Conservation (phyloP, 2,329 filamentous ascomycete species). For the Basipetospora chlamydospora region DNA sequence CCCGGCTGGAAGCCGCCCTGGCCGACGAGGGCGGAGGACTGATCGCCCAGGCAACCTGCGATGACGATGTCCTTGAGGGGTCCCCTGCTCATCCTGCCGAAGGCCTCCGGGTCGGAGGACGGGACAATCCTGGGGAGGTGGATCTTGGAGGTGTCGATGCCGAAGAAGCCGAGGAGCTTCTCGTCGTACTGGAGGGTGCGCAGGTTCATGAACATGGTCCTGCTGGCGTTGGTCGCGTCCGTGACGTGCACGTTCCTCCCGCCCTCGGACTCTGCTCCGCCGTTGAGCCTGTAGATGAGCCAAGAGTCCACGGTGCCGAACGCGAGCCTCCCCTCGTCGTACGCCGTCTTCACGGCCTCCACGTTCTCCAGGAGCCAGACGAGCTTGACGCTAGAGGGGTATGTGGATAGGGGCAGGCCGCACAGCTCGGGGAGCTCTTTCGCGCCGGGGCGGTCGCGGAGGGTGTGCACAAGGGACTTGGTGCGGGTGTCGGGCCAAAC, state of each 20-base stretch:
- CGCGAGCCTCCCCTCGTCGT: slow-evolving; percentile 59
- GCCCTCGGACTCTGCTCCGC: slow-evolving; percentile 43
- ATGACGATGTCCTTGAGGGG: slow-evolving; percentile 56
- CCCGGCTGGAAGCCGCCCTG: slow-evolving; percentile 74
- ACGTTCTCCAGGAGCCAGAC: slow-evolving; percentile 68
- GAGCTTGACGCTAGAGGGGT: slow-evolving; percentile 76
- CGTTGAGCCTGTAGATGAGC: slow-evolving; percentile 76
- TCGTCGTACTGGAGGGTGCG: slow-evolving; percentile 69
- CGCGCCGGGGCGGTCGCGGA: slow-evolving; percentile 53
- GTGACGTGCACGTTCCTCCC: slow-evolving; percentile 60
- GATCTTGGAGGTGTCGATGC: slow-evolving; percentile 52
- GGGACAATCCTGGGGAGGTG: slow-evolving; percentile 70
- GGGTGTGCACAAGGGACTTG: slow-evolving; percentile 53
- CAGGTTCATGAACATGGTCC: slow-evolving; percentile 93
- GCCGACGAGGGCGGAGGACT: slow-evolving; percentile 73
- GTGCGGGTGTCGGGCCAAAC: slow-evolving; percentile 86
- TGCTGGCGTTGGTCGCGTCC: slow-evolving; percentile 73
- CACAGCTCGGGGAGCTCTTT: slow-evolving; percentile 57
- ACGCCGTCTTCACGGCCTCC: slow-evolving; percentile 53
- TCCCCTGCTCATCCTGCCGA: slow-evolving; percentile 52
- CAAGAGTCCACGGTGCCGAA: slow-evolving; percentile 85
- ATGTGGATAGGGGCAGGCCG: slow-evolving; percentile 75
- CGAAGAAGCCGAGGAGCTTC: slow-evolving; percentile 63
- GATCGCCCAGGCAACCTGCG: slow-evolving; percentile 75
- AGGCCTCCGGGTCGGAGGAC: slow-evolving; percentile 60